Evolutionary conservation across 148 eudicot genomes (phyloP), one percentile per base, ranked within the genome.

Genomic region (Chenopodium quinoa): DNA sequence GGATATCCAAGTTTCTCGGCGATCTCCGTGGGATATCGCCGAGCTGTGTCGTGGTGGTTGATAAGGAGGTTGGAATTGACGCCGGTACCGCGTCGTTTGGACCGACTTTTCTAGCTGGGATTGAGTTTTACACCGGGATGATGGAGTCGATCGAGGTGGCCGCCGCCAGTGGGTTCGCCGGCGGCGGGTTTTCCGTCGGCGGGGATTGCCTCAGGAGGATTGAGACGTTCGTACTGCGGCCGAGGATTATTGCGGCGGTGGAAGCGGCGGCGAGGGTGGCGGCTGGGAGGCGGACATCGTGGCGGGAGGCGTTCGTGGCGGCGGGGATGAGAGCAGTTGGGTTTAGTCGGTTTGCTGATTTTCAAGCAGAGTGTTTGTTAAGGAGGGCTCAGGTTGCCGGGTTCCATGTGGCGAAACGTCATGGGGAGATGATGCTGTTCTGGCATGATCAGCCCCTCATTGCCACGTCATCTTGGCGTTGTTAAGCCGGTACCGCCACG

Each of bases 391-490:
- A 89, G 75, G 89, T 93, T 2, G 89, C 86, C 67, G 97, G 97
- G 11, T 95, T 93, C 92, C 97, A 92, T 87, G 93, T 93, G 91
- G 96, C 87, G 46, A 93, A 90, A 34, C 88, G 90, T 2, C 94
- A 92, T 62, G 98, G 89, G 46, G 98, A 93, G 94, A 88, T 95
- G 97, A 81, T 93, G 92, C 90, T 95, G 19, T 92, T 91, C 81
- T 95, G 98, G 98, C 94, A 90, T 13, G 94, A 90, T 22, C 81
- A 89, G 90, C 87, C 96, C 19, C 85, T 95, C 9, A 92, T 91
- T 20, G 88, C 96, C 86, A 92, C 97, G 74, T 95, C 98, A 75
- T 94, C 94, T 9, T 95, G 98, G 98, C 88, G 90, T 88, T 93
- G 83, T 80, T 94, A 90, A 83, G 14, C 0, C 25, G 37, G 48